These are phyloP conservation scores for Suhomyces yuchorum DNA, from an alignment of 1,139 yeast genomes.

Conservation along the genomic window DNA sequence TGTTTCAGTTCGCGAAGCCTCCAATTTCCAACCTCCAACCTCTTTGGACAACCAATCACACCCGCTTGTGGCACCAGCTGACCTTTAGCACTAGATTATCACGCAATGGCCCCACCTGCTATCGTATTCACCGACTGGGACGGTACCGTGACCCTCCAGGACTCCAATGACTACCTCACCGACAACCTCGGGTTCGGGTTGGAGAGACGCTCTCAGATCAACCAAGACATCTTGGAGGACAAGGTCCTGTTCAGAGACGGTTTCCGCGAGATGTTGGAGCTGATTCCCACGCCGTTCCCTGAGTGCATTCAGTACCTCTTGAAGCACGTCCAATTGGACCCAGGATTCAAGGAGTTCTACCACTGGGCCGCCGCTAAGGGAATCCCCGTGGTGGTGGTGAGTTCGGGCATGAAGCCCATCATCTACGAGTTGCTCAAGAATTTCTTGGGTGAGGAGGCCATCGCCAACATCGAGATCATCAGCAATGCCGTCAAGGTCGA, in stretches of 20 bases:
- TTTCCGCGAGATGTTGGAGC: constrained; percentile 79
- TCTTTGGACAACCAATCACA: neutral
- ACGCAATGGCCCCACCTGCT: constrained; percentile 35
- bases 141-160: constrained; percentile 91
- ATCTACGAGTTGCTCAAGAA: constrained; percentile 73
- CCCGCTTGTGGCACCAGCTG: neutral
- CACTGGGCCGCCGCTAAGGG: constrained; percentile 71
- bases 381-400: constrained; percentile 78
- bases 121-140: constrained; percentile 97
- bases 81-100: neutral
- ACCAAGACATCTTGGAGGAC: constrained; percentile 74
- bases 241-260: constrained; percentile 75
- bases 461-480: constrained; percentile 72
- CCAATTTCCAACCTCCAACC: neutral
- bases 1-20: neutral
- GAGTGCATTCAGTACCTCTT: constrained; percentile 74
- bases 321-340: constrained; percentile 72
- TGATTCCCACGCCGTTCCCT: constrained; percentile 73
- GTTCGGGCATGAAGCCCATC: constrained; percentile 92
- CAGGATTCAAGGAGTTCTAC: constrained; percentile 84
- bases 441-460: constrained; percentile 77
- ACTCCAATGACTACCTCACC: constrained; percentile 88
- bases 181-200: constrained; percentile 87
- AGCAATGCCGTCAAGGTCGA: constrained; percentile 73
- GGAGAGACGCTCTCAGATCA: constrained; percentile 63